These are phyloP conservation scores for Cardiospermum halicacabum DNA, from an alignment of 345 rosid genomes.

Conservation along the genomic window DNA sequence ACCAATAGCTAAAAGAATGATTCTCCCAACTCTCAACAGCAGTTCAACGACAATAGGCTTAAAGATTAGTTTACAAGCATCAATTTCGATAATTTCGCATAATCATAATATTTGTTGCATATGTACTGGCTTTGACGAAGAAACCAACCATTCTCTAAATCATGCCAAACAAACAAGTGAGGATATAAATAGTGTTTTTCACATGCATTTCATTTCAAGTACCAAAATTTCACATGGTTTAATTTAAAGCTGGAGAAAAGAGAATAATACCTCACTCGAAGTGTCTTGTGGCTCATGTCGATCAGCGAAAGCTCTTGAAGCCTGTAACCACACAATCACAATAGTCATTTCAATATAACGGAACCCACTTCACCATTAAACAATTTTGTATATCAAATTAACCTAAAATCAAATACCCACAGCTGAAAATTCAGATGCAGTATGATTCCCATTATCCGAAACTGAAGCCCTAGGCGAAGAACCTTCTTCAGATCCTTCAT, in stretches of 20 bases:
- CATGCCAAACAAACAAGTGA: background rate
- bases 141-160: background rate
- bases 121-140: background rate
- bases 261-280: slow-evolving; percentile 58
- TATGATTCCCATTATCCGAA: slow-evolving; percentile 48
- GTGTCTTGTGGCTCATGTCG: slow-evolving; percentile 43
- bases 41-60: background rate
- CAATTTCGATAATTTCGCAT: background rate
- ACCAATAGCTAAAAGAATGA: too few relatives aligned
- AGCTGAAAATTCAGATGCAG: slow-evolving; percentile 42
- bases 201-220: background rate
- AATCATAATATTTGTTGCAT: background rate
- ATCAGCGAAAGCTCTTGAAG: slow-evolving; percentile 40
- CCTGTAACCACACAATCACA: slow-evolving; percentile 32
- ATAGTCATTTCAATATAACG: slow-evolving; percentile 1
- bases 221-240: background rate
- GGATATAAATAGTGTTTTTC: background rate
- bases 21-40: background rate
- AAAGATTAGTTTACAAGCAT: background rate
- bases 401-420: slow-evolving; percentile 39
- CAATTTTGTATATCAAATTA: background rate
- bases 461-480: slow-evolving; percentile 68
- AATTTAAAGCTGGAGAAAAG: background rate
- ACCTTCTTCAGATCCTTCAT: slow-evolving; percentile 80
- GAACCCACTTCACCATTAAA: background rate